Percentiles rank a stretch among this genome's conserved stretches.
phyloP scores from a whole-genome alignment of 805 yeast species.

The Brettanomyces custersianus region DNA sequence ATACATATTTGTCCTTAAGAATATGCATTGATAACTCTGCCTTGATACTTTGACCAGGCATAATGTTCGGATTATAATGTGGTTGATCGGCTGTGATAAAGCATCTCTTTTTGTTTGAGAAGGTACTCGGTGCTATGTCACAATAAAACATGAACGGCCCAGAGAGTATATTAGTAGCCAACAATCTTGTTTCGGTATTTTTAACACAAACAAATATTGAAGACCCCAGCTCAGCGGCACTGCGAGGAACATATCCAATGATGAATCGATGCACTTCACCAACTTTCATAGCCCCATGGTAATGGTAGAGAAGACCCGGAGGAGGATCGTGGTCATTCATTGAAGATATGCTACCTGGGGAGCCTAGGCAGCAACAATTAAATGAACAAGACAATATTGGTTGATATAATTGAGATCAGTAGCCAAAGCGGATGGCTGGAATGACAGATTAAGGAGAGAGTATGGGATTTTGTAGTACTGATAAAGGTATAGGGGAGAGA shows the following conservation, averaged over 20 bases:
- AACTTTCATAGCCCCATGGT: slow-evolving; percentile 34
- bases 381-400: too few species aligned
- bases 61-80: slow-evolving; percentile 57
- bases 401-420: too few species aligned
- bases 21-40: slow-evolving; percentile 60
- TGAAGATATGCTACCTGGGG: too few species aligned
- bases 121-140: slow-evolving; percentile 67
- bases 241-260: slow-evolving; percentile 32
- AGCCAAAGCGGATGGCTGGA: too few species aligned
- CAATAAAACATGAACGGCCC: slow-evolving; percentile 87
- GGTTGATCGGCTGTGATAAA: slow-evolving; percentile 77
- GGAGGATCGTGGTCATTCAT: slow-evolving; percentile 1
- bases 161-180: slow-evolving; percentile 76
- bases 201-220: slow-evolving; percentile 50
- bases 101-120: slow-evolving; percentile 39
- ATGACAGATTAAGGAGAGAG: too few species aligned
- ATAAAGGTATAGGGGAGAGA: too few species aligned
- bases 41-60: slow-evolving; percentile 55
- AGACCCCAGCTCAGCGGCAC: slow-evolving; percentile 4
- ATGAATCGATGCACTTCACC: slow-evolving; percentile 54
- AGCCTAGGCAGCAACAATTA: too few species aligned
- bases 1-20: slow-evolving; percentile 46
- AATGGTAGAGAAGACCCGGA: slow-evolving; percentile 10
- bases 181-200: slow-evolving; percentile 62
- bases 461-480: too few species aligned